Percentiles rank a stretch among this genome's conserved stretches.
Conservation (phyloP, 2,329 filamentous ascomycete species). For the Ascochyta viciae-villosae region DNA sequence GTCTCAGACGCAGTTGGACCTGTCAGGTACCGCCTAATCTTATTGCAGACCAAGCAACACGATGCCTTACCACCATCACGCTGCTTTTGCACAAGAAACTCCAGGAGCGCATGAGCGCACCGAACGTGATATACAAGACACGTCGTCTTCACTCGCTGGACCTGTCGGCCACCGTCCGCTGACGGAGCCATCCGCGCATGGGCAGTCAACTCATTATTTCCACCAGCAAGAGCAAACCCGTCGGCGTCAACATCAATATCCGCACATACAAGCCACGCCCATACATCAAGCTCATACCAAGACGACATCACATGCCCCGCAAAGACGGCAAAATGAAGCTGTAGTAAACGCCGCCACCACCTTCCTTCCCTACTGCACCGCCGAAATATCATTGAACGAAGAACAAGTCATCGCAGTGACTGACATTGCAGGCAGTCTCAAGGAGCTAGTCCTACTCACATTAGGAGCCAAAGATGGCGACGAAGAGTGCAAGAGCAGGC, state of each 20-base stretch:
- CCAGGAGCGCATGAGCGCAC: neutral
- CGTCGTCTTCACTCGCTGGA: slow-evolving; percentile 17
- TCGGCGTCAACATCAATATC: neutral
- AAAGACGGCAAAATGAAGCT: neutral
- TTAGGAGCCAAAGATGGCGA: slow-evolving; percentile 30
- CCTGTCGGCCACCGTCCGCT: slow-evolving; percentile 7
- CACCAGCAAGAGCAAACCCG: slow-evolving; percentile 1
- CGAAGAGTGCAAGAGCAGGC: slow-evolving; percentile 7
- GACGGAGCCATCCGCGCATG: neutral
- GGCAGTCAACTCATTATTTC: neutral
- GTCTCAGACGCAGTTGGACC: neutral
- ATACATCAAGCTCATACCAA: neutral
- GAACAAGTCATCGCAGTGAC: slow-evolving; percentile 40
- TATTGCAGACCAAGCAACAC: neutral
- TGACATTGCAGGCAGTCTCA: slow-evolving; percentile 42
- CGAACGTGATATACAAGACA: neutral
- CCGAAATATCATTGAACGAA: slow-evolving; percentile 24
- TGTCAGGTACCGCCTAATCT: neutral
- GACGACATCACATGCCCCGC: neutral
- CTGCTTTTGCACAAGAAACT: neutral
- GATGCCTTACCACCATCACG: neutral
- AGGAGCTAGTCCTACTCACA: slow-evolving; percentile 41
- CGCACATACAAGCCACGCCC: neutral
- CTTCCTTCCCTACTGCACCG: slow-evolving; percentile 43
- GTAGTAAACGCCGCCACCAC: slow-evolving; percentile 22